Evolutionary conservation across 306 rosid species (phyloP).

Genomic region (Clitoria ternatea): DNA sequence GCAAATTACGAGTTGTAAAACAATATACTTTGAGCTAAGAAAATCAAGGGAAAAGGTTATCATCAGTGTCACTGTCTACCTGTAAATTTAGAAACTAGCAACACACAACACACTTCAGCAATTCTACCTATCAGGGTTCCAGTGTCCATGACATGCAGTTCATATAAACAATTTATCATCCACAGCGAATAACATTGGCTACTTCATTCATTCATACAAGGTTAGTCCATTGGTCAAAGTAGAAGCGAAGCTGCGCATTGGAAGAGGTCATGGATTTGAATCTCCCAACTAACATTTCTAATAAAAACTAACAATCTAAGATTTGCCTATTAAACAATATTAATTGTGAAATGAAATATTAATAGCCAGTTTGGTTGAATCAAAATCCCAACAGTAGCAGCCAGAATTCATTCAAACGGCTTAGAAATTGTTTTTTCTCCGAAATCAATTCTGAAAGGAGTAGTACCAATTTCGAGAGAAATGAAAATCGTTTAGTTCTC

Average conservation of each 20-base stretch:
- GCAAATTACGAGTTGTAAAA: neutral
- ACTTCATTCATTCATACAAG: no score
- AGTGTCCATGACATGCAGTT: neutral
- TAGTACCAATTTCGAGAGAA: neutral
- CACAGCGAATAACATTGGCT: neutral
- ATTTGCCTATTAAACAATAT: no score
- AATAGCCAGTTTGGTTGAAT: neutral
- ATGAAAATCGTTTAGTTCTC: neutral
- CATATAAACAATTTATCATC: neutral
- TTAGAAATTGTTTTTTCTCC: neutral
- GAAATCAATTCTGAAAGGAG: neutral
- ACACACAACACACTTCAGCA: neutral
- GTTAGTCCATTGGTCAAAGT: no score
- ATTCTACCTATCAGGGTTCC: neutral
- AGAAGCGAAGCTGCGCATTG: no score
- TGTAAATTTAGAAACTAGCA: neutral
- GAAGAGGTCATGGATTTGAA: no score
- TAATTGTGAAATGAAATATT: neutral
- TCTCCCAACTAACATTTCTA: no score
- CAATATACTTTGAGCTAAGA: neutral
- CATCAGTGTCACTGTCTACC: neutral
- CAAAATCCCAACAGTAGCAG: neutral
- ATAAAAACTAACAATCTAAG: no score
- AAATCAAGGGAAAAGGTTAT: constrained; percentile 12
- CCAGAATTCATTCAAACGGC: neutral